Evolutionary conservation across 352 stramenopile species (phyloP).

Genomic region (Phytophthora pinifolia): DNA sequence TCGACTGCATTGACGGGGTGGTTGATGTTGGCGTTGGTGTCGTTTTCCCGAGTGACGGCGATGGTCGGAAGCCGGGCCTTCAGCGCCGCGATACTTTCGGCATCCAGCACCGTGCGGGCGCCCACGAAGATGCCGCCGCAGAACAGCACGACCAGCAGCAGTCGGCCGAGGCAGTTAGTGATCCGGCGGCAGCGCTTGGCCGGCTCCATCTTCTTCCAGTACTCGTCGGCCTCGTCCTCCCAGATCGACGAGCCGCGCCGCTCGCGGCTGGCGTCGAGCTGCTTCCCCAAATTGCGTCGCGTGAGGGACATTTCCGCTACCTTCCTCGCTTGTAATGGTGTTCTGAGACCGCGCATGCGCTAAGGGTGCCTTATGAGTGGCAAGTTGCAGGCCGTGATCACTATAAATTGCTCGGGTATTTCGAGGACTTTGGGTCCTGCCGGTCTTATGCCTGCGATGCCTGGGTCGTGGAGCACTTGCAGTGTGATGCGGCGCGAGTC

Average conservation of each 20-base stretch:
- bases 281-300: conserved; percentile 40
- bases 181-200: conserved; percentile 38
- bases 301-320: conserved; percentile 44
- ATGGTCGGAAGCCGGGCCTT: conserved; percentile 12
- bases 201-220: conserved; percentile 79
- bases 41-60: conserved; percentile 12
- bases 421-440: conserved; percentile 1
- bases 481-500: background rate
- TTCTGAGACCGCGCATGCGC: too few relatives aligned
- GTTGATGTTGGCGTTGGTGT: background rate
- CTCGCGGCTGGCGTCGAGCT: conserved; percentile 10
- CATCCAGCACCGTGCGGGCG: conserved; percentile 12
- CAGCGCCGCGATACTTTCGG: conserved; percentile 17
- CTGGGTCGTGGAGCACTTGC: too few relatives aligned
- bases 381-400: background rate
- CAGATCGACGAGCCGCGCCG: conserved; percentile 50
- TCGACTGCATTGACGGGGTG: background rate
- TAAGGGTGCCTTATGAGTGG: too few relatives aligned
- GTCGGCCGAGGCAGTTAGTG: conserved; percentile 28
- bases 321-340: background rate
- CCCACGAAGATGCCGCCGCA: conserved; percentile 24
- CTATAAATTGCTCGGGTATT: conserved; percentile 16
- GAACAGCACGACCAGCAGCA: conserved; percentile 27
- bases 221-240: conserved; percentile 64
- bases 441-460: background rate